phyloP scores from a whole-genome alignment of 768 basidiomycete genomes.

The Trametes elegans region DNA sequence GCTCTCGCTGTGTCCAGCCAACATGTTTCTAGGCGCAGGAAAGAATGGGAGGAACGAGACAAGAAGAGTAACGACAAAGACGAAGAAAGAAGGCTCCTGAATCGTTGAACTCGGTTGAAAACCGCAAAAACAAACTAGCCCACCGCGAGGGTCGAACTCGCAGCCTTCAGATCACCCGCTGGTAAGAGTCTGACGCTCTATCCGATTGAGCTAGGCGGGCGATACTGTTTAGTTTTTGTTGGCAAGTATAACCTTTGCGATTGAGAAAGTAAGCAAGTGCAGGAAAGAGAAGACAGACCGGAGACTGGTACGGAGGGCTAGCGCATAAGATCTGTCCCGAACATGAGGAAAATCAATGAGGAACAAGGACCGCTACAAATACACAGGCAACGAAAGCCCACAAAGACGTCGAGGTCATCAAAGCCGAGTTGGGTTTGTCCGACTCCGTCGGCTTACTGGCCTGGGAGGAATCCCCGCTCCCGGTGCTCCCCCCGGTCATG shows the following conservation, averaged over 20 bases:
- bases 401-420: background rate
- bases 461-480: background rate
- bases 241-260: background rate
- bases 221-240: background rate
- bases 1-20: too few species aligned
- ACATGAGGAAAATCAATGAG: background rate
- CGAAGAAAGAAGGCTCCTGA: too few species aligned
- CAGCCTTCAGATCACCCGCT: slow-evolving; percentile 52
- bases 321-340: too few species aligned
- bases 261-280: background rate
- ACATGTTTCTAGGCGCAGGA: too few species aligned
- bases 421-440: slow-evolving; percentile 6
- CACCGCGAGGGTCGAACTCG: slow-evolving; percentile 66
- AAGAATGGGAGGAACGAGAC: too few species aligned
- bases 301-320: too few species aligned
- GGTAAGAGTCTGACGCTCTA: slow-evolving; percentile 66
- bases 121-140: slow-evolving; percentile 47
- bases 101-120: too few species aligned
- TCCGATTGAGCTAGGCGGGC: slow-evolving; percentile 69
- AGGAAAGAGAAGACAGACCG: background rate
- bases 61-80: too few species aligned
- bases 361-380: background rate
- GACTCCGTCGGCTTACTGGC: background rate
- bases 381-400: background rate
- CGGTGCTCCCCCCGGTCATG: background rate